Conservation (phyloP, 1,139 yeast genomes). For the Taphrina communis region DNA sequence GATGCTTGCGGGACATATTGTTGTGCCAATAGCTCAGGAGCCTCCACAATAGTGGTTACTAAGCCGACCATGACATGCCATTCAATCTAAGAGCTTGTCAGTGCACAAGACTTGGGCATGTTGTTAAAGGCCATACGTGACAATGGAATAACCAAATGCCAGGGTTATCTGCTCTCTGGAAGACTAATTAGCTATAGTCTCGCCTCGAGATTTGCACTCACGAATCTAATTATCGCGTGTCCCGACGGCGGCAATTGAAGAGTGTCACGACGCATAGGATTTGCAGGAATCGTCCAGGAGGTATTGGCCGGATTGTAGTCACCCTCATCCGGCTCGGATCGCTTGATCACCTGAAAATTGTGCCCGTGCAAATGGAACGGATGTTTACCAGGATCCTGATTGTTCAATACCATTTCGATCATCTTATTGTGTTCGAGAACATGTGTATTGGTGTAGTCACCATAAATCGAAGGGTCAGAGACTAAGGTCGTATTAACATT, state of each 20-base stretch:
- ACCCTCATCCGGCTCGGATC: conserved; percentile 61
- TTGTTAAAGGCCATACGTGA: conserved; percentile 54
- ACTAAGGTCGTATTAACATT: conserved; percentile 53
- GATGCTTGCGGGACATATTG: conserved; percentile 47
- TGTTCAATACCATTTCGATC: conserved; percentile 71
- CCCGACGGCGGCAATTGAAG: conserved; percentile 70
- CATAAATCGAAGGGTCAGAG: conserved; percentile 67
- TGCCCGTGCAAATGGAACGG: conserved; percentile 93
- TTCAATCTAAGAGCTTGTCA: conserved; percentile 57
- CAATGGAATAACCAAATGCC: conserved; percentile 96
- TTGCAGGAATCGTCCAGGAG: conserved; percentile 57
- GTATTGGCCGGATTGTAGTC: conserved; percentile 59
- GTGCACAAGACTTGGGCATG: neutral
- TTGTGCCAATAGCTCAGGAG: conserved; percentile 67
- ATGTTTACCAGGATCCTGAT: conserved; percentile 76
- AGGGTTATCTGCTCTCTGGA: conserved; percentile 68
- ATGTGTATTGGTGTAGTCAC: conserved; percentile 75
- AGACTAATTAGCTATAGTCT: neutral
- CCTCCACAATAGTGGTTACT: conserved; percentile 74
- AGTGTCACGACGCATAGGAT: conserved; percentile 75
- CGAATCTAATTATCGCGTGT: conserved; percentile 70
- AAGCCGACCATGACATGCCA: conserved; percentile 94
- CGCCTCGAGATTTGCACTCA: conserved; percentile 44
- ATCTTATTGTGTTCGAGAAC: conserved; percentile 69
- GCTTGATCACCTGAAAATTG: conserved; percentile 68